Evolutionary conservation across 345 rosid species (phyloP).

Genomic region (Balakata baccata): DNA sequence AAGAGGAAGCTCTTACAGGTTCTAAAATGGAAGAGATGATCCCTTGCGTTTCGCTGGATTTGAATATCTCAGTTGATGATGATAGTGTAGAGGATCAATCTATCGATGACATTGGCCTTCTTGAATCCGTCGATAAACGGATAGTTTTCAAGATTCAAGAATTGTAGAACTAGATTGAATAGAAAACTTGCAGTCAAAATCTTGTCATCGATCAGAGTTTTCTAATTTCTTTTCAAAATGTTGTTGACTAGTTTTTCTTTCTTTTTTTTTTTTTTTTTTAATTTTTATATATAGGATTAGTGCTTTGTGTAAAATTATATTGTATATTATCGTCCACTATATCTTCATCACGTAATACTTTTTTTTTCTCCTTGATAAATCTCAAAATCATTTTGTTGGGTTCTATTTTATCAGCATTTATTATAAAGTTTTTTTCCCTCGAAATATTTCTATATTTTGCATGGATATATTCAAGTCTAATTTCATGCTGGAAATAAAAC

Average conservation of each 20-base stretch:
- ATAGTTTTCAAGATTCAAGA: conserved; percentile 50
- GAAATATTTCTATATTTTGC: neutral
- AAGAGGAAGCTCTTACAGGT: conserved; percentile 13
- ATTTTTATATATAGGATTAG: conserved; percentile 3
- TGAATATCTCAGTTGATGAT: conserved; percentile 63
- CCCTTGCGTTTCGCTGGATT: conserved; percentile 56
- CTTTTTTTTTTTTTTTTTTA: neutral
- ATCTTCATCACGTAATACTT: conserved; percentile 1
- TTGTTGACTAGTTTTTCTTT: neutral
- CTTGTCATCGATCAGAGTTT: neutral
- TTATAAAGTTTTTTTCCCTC: too few species aligned
- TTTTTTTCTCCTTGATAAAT: neutral
- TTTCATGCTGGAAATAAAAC: too few species aligned
- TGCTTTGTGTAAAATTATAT: conserved; percentile 31
- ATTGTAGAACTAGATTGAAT: conserved; percentile 7
- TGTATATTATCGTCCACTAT: conserved; percentile 32
- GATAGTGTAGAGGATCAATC: conserved; percentile 39
- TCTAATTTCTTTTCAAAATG: too few species aligned
- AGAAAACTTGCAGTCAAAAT: neutral
- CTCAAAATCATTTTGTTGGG: neutral
- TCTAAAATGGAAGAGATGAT: conserved; percentile 27
- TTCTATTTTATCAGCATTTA: neutral
- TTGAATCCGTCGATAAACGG: conserved; percentile 64
- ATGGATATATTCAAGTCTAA: conserved; percentile 8
- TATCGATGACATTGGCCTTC: conserved; percentile 60